These are phyloP conservation scores for Chlorella sorokiniana DNA, from an alignment of 139 green algal genomes.

Conservation along the genomic window DNA sequence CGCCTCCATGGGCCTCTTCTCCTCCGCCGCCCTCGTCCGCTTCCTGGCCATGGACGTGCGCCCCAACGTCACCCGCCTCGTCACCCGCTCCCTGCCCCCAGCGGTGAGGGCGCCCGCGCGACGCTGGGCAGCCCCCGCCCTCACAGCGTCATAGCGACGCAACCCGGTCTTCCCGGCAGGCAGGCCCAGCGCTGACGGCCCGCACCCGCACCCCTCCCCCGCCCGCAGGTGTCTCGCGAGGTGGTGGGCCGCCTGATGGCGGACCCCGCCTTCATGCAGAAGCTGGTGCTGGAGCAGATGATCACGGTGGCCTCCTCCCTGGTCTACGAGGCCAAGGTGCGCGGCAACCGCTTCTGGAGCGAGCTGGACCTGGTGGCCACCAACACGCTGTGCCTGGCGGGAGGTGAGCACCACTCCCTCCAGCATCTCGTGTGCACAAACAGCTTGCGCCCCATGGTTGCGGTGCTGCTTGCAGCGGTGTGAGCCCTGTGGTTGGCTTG, in stretches of 20 bases:
- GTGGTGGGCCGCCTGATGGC: conserved; percentile 97
- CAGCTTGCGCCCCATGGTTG: background rate
- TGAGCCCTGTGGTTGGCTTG: background rate
- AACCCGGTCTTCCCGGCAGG: background rate
- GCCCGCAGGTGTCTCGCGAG: conserved; percentile 70
- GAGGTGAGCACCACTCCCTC: no score
- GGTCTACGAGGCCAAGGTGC: conserved; percentile 75
- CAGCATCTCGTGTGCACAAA: background rate
- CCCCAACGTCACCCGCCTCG: conserved; percentile 80
- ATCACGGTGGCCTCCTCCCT: conserved; percentile 75
- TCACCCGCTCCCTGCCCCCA: conserved; percentile 82
- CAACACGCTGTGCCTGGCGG: conserved; percentile 84
- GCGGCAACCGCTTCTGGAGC: conserved; percentile 68
- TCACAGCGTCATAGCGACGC: background rate
- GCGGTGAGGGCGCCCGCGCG: conserved; percentile 43
- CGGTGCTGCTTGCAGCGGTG: background rate
- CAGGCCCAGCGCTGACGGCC: background rate
- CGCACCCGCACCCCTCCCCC: background rate
- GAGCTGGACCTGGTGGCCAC: conserved; percentile 91
- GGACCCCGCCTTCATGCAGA: conserved; percentile 95
- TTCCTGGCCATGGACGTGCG: conserved; percentile 94
- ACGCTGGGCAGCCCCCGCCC: background rate
- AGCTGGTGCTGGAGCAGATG: conserved; percentile 88
- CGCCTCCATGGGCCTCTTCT: conserved; percentile 94
- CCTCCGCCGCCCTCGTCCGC: conserved; percentile 86